Evolutionary conservation across 2,329 filamentous ascomycete species (phyloP), one percentile per base, ranked within the genome.

Genomic region (Cercospora zeina): DNA sequence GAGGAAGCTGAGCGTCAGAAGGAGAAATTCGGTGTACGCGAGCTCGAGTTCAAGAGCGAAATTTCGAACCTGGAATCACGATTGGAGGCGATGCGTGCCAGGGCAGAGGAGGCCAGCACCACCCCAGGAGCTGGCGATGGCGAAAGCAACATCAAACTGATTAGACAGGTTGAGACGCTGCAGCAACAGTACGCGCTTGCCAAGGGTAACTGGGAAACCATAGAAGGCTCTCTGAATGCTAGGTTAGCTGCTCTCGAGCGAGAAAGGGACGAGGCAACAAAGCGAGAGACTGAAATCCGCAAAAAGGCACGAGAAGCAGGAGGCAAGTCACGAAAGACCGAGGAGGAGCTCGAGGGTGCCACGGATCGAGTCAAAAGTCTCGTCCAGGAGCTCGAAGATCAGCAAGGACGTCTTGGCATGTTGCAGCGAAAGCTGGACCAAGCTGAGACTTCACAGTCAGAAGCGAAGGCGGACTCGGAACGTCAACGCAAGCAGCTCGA

Each of bases 151-250:
- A 65, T 72, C 47, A 97, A 97, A 75, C 81, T 97, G 42, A 81
- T 97, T 47, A 87, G 95, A 42, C 96, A 99, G 76, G 89, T 99
- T 58, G 95, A 99, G 78, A 97, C 91, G 0, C 79, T 99, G 37
- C 95, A 99, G 76, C 95, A 90, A 6, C 96, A 99, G 74, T 96
- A 99, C 76, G 87, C 92, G 0, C 87, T 96, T 59, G 95, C 95
- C 1, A 95, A 91, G 68, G 91, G 96, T 72, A 99, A 99, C 70
- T 99, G 96, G 95, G 93, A 97, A 73, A 91, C 92, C 0, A 96
- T 99, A 65, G 93, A 99, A 76, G 86, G 89, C 9, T 96, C 90
- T 2, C 78, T 99, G 33, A 84, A 93, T 55, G 86, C 90, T 21
- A 86, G 93, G 61, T 83, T 95, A 10, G 83, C 87, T 3, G 88